A percentile compares a stretch with the other conserved stretches of the same genome.
Evolutionary conservation across 2,329 filamentous ascomycete species (phyloP).

Genomic region (Ophiostoma ips): DNA sequence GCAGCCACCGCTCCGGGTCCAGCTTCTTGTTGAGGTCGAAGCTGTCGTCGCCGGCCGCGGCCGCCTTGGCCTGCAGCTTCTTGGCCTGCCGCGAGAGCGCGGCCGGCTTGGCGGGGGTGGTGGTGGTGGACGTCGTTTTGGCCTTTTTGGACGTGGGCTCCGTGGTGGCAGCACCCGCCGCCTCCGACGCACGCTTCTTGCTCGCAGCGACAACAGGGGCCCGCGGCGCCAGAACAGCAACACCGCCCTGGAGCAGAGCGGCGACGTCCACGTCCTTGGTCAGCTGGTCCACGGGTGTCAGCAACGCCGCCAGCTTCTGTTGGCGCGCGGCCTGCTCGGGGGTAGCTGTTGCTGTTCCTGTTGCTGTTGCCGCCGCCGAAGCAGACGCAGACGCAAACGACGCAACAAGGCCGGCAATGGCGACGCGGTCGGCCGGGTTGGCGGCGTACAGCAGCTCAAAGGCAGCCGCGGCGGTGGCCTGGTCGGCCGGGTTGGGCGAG

Average conservation of each 20-base stretch:
- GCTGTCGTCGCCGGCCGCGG: conserved; percentile 12
- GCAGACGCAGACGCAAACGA: conserved; percentile 54
- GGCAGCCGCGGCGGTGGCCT: conserved; percentile 58
- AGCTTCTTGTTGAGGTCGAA: conserved; percentile 65
- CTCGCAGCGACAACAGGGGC: conserved; percentile 24
- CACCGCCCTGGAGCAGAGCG: conserved; percentile 50
- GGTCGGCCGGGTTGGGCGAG: conserved; percentile 55
- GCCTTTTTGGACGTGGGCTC: conserved; percentile 9
- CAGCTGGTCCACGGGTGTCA: conserved; percentile 38
- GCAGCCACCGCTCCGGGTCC: conserved; percentile 88
- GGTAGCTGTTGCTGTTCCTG: too few species aligned
- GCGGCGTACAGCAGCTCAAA: conserved; percentile 58
- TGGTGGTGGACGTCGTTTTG: conserved; percentile 6
- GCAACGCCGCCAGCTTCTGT: conserved; percentile 3
- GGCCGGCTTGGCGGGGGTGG: conserved; percentile 8
- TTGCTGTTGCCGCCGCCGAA: conserved; percentile 34
- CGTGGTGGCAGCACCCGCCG: not conserved
- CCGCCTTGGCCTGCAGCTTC: conserved; percentile 17
- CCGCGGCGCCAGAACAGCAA: conserved; percentile 35
- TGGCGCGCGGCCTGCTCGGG: conserved; percentile 33
- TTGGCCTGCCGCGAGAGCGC: conserved; percentile 33
- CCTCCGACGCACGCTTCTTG: conserved; percentile 27
- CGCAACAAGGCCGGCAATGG: conserved; percentile 74
- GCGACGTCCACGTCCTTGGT: conserved; percentile 46
- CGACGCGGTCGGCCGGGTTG: conserved; percentile 52